Base-by-base conservation (phyloP, 73 alveolate genomes). In the Uronychia setigera region DNA sequence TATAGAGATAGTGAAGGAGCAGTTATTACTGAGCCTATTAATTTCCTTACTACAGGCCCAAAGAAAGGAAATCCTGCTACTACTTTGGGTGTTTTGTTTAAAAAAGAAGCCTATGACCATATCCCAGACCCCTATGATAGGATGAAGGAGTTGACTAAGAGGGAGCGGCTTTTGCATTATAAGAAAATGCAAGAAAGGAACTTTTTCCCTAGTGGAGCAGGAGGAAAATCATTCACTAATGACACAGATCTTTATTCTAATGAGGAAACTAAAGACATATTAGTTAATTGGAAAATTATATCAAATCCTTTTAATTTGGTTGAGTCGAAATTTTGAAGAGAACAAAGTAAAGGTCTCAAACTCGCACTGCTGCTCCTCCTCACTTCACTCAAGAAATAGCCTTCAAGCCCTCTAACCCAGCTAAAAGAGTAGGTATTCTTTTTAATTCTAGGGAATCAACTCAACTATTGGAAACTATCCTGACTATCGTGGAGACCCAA, bases 51-150 rank as follows among this genome's bases (percentile, higher is more conserved):
- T 25, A 82, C 86, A 32, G 92, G 92, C 0, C 88, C 92, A 14
- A 92, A 92, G 91, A 46, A 84, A 76, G 97, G 97, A 30, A 35
- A 81, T 33, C 88, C 88, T 59, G 88, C 88, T 11, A 81, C 88
- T 26, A 32, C 74, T 31, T 81, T 81, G 0, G 79, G 81, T 31
- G 76, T 33, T 0, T 35, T 81, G 74, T 81, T 81, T 32, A 26
- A 19, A 33, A 81, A 81, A 33, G 88, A 81, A 25, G 27, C 27
- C 13, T 81, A 81, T 35, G 77, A 13, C 25, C 88, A 81, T 60
- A 81, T 81, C 60, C 27, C 84, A 0, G 97, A 92, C 78, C 92
- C 94, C 1, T 92, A 80, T 76, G 92, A 92, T 58, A 88, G 93
- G 79, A 80, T 34, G 84, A 83, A 82, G 67, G 92, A 89, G 74